Evolutionary conservation across 2,329 filamentous ascomycete species (phyloP).

Genomic region (Venturiaceae sp.): DNA sequence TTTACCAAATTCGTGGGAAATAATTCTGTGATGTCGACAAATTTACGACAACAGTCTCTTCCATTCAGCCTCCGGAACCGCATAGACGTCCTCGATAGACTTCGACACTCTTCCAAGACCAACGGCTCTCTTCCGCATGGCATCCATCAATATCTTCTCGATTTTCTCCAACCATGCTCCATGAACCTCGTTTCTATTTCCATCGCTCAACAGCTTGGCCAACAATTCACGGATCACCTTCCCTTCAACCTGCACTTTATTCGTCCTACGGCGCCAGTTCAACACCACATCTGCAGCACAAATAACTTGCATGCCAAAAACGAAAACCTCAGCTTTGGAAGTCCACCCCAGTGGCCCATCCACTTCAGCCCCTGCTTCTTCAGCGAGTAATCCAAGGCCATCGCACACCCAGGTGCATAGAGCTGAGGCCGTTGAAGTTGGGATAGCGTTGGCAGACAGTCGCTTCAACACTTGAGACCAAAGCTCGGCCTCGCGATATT

Average conservation of each 20-base stretch:
- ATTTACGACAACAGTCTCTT: no score
- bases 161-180: conserved; percentile 26
- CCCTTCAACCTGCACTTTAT: conserved; percentile 13
- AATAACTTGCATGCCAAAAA: conserved; percentile 40
- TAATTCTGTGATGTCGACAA: no score
- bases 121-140: not conserved
- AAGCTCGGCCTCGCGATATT: conserved; percentile 49
- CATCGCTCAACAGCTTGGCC: conserved; percentile 16
- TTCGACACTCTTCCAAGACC: not conserved
- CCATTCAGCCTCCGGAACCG: not conserved
- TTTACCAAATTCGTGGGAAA: no score
- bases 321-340: conserved; percentile 58
- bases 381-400: conserved; percentile 37
- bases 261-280: conserved; percentile 13
- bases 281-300: conserved; percentile 30
- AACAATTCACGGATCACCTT: conserved; percentile 18
- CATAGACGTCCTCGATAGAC: not conserved
- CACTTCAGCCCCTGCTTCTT: conserved; percentile 33
- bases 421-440: conserved; percentile 11
- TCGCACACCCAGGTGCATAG: conserved; percentile 37
- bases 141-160: conserved; percentile 19
- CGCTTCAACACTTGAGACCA: conserved; percentile 50
- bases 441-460: conserved; percentile 12
- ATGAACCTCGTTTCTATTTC: conserved; percentile 18
- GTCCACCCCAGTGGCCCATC: conserved; percentile 68